phyloP scores from a whole-genome alignment of 192 early-diverging fungal genomes.

The Gonapodya prolifera region DNA sequence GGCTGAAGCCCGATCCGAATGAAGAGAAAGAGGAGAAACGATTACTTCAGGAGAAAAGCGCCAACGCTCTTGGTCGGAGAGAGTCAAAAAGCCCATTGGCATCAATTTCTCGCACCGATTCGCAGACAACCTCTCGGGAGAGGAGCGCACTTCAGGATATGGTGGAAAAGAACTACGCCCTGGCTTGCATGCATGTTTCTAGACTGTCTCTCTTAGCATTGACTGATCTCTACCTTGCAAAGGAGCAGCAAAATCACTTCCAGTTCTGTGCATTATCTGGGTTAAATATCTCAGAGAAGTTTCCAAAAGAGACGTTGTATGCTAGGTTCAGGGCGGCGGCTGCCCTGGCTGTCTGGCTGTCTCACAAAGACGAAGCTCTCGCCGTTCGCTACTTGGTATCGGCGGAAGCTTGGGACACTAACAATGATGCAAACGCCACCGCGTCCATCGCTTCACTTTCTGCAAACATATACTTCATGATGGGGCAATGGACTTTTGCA shows the following conservation, averaged over 20 bases:
- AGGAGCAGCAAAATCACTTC: slow-evolving; percentile 5
- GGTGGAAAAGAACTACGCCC: background rate
- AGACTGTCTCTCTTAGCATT: slow-evolving; percentile 18
- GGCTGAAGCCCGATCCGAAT: slow-evolving; percentile 14
- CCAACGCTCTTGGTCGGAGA: background rate
- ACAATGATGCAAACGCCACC: slow-evolving; percentile 15
- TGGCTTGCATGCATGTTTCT: slow-evolving; percentile 10
- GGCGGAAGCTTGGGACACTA: slow-evolving; percentile 15
- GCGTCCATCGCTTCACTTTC: slow-evolving; percentile 12
- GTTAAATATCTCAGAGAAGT: slow-evolving; percentile 25
- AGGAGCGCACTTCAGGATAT: slow-evolving; percentile 6
- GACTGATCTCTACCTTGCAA: slow-evolving; percentile 18
- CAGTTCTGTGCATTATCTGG: slow-evolving; percentile 21
- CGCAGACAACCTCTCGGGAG: background rate
- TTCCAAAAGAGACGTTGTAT: slow-evolving; percentile 23
- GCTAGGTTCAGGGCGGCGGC: slow-evolving; percentile 19
- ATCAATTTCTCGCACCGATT: slow-evolving; percentile 5
- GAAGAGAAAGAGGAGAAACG: slow-evolving; percentile 7
- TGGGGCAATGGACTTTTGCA: slow-evolving; percentile 22
- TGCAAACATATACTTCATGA: slow-evolving; percentile 20
- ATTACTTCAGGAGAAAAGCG: slow-evolving; percentile 7
- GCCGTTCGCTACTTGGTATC: slow-evolving; percentile 22
- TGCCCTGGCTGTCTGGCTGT: slow-evolving; percentile 16
- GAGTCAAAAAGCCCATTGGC: slow-evolving; percentile 7
- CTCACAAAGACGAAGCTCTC: slow-evolving; percentile 4